Conservation (phyloP, 345 rosid genomes). For the Stellera chamaejasme region DNA sequence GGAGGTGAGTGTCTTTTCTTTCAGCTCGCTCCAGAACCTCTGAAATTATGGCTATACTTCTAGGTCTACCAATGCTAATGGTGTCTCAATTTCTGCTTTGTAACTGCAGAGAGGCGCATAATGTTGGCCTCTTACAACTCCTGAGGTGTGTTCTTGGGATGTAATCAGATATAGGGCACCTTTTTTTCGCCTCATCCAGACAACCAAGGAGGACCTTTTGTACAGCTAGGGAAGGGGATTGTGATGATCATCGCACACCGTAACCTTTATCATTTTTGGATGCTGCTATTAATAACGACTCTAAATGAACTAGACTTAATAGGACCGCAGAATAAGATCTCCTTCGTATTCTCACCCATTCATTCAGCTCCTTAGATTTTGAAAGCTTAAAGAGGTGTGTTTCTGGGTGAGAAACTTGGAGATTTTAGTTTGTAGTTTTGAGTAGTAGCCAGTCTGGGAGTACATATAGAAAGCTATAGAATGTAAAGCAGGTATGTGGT, state of each 20-base stretch:
- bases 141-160: conserved; percentile 1
- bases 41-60: not conserved
- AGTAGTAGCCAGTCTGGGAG: conserved; percentile 7
- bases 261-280: conserved; percentile 1
- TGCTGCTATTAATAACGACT: not conserved
- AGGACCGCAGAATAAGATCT: conserved; percentile 23
- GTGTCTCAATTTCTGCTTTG: not conserved
- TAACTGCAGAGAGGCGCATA: conserved; percentile 70
- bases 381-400: conserved; percentile 3
- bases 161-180: conserved; percentile 3
- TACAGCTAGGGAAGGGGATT: conserved; percentile 29
- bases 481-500: conserved; percentile 15
- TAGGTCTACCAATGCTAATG: conserved; percentile 1
- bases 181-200: conserved; percentile 9
- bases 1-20: conserved; percentile 52
- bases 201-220: conserved; percentile 13
- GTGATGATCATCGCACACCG: conserved; percentile 9
- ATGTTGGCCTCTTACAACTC: conserved; percentile 42
- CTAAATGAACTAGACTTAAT: conserved; percentile 24
- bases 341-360: conserved; percentile 10
- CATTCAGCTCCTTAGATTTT: conserved; percentile 1
- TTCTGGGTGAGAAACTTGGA: conserved; percentile 6
- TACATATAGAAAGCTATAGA: not conserved
- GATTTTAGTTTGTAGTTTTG: not conserved
- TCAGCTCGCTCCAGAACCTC: not conserved